Percentiles rank a stretch among this genome's conserved stretches.
These are phyloP conservation scores for Globisporangium nagaii DNA, from an alignment of 352 stramenopile species.

Conservation along the genomic window DNA sequence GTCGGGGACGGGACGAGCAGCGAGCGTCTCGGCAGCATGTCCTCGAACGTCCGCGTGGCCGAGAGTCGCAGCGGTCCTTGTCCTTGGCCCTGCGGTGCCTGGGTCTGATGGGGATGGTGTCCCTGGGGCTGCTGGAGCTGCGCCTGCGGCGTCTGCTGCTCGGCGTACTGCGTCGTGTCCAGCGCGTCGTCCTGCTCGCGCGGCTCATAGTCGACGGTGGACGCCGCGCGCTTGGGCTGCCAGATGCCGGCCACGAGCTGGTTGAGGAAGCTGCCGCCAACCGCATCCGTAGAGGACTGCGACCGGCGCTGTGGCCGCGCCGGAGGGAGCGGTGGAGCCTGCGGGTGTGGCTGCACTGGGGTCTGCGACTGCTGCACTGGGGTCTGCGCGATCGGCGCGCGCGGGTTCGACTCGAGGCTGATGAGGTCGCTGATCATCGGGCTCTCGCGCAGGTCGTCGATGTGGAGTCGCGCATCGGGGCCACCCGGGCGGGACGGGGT, in stretches of 20 bases:
- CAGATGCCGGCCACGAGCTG: neutral
- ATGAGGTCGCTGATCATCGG: neutral
- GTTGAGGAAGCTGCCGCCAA: neutral
- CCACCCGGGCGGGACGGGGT: neutral
- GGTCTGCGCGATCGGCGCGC: neutral
- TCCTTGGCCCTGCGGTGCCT: neutral
- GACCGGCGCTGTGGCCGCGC: neutral
- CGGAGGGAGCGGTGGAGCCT: neutral
- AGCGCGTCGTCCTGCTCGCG: neutral
- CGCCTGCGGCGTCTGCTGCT: neutral
- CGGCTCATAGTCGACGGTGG: neutral
- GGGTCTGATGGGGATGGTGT: no score
- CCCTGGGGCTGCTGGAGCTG: neutral
- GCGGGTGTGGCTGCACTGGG: neutral
- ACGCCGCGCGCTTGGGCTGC: neutral
- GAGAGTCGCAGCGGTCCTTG: neutral
- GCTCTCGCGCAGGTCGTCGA: conserved; percentile 8
- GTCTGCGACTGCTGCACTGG: neutral
- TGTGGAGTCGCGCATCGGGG: conserved; percentile 2
- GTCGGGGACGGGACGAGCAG: conserved; percentile 18
- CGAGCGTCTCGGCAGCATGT: conserved; percentile 26
- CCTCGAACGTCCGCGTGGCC: conserved; percentile 15
- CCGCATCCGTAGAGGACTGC: neutral
- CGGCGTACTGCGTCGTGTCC: neutral
- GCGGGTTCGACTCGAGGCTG: neutral